Base-by-base conservation (phyloP, 805 yeast genomes). In the Suhomyces sp. region DNA sequence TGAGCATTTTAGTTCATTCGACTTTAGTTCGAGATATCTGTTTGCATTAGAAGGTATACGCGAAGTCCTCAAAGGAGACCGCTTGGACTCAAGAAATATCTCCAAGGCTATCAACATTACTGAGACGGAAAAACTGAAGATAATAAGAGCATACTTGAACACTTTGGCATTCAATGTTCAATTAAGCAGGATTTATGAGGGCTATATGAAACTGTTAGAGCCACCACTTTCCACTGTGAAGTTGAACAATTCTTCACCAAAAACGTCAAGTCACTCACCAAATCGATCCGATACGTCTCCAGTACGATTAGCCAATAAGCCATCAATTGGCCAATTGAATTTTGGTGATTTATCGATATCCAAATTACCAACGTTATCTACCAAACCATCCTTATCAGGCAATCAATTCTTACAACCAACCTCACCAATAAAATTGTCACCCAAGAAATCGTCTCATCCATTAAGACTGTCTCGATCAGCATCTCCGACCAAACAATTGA, bases 151-250 rank as follows among this genome's bases (percentile, higher is more conserved):
- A 7, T 83, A 77, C 50, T 58, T 81, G 19, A 62, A 58, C 14
- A 68, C 60, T 29, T 47, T 82, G 31, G 84, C 85, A 11, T 71
- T 77, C 35, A 69, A 74, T 37, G 76, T 81, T 11, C 90, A 83
- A 56, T 75, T 80, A n/a, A 76, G 75, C 8, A 58, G 90, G 31
- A 73, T 83, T 8, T 81, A 72, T 54, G 74, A 72, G 17, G 60
- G 54, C 36, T 50, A 51, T 33, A 25, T 53, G 10, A 56, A 51
- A 34, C 33, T 21, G 22, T n/a, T 14, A 6, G 33, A 31, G 12
- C 22, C 17, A 4, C 11, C 19, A 6, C 6, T 16, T 5, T 21
- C 32, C 6, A 15, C 25, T 40, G 42, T 11, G 32, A 33, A 30
- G 13, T 11, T 11, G 2, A 13, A 8, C 8, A 19, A 10, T 8